Base-by-base conservation (phyloP, 2,329 filamentous ascomycete species). In the Aspergillus novofumigatus region DNA sequence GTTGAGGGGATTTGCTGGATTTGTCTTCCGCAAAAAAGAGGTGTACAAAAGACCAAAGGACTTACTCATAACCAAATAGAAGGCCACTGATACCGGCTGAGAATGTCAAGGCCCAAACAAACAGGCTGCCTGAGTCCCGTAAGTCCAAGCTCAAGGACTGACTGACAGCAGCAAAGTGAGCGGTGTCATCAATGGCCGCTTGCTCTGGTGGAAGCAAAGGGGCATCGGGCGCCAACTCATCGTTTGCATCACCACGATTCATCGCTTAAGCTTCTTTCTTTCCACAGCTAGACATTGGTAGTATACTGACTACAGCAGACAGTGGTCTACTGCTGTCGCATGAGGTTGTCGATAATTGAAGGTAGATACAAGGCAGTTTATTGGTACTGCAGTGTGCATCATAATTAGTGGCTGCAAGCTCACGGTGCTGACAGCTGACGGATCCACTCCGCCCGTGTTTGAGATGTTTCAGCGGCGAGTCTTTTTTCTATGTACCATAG, bases 21-120 rank as follows among this genome's bases (percentile, higher is more conserved):
- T 7, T 17, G 23, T 26, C 23, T 11, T 21, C 28, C 21, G 28
- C 32, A 11, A 5, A 14, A 48, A 35, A 8, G n/a, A 8, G 7
- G 26, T 9, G 38, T 28, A 10, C 28, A 26, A 3, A 21, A 25
- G 7, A 26, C 29, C 20, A 5, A 26, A 21, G 48, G 28, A 58
- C 72, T 56, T 74, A 83, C 81, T 86, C 84, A 66, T 85, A 86
- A 55, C 84, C 84, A 71, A 86, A 86, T 17, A 86, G 69, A 14
- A 86, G 70, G 3, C 83, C 83, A 52, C 79, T 82, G 14, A 86
- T 77, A 3, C 82, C 82, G 6, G 83, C 83, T 23, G 82, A 81
- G 48, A 84, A 74, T 0, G 83, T 85, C 52, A 86, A 70, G 3
- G 75, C 72, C 79, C 81, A 85, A 42, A 85, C 79, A 56, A 85